phyloP scores from a whole-genome alignment of 2,329 filamentous ascomycete species.

The Apiospora kogelbergensis region DNA sequence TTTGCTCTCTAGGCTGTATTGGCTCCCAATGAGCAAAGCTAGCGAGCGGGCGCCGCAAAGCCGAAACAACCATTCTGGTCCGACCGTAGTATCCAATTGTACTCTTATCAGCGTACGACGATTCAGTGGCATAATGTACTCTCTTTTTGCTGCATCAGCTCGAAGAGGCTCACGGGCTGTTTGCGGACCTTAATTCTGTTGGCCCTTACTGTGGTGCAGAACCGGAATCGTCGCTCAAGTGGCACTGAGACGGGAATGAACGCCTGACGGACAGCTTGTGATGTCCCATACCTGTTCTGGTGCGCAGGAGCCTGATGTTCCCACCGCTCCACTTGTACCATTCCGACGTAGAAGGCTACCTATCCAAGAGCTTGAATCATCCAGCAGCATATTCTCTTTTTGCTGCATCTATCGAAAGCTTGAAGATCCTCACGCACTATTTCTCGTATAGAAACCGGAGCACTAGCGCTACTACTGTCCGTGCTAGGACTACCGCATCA shows the following conservation, averaged over 20 bases:
- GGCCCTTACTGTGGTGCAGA: neutral
- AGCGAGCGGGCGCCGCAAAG: no score
- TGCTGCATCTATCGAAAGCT: neutral
- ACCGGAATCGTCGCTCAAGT: neutral
- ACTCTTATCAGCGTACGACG: no score
- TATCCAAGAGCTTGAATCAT: neutral
- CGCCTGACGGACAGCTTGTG: neutral
- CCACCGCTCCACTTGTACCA: neutral
- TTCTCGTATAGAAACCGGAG: neutral
- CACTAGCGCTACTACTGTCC: no score
- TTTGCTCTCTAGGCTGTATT: no score
- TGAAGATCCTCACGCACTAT: no score
- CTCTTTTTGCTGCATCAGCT: neutral
- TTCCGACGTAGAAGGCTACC: neutral
- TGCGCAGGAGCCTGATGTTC: neutral
- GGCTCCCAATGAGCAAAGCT: no score
- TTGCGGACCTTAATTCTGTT: neutral
- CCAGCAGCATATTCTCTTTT: neutral
- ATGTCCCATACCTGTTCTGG: neutral
- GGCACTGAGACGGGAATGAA: neutral
- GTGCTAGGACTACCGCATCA: no score
- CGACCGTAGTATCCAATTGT: no score
- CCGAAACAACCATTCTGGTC: no score
- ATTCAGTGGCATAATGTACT: neutral
- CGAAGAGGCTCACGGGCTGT: neutral